These are phyloP conservation scores for Claviceps paspali DNA, from an alignment of 2,329 filamentous ascomycete genomes.

Conservation along the genomic window DNA sequence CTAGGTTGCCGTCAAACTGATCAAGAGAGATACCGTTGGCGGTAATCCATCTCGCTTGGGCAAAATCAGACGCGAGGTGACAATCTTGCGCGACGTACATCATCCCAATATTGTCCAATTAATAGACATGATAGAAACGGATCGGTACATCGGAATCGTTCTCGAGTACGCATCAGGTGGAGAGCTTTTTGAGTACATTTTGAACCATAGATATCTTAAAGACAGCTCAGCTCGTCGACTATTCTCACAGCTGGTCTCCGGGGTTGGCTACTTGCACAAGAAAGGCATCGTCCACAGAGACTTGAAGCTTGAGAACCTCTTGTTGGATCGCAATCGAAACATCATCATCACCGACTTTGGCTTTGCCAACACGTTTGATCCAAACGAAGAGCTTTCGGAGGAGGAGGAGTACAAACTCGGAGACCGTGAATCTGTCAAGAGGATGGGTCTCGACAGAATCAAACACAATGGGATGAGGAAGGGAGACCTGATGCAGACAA, in stretches of 20 bases:
- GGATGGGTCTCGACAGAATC: slow-evolving; percentile 67
- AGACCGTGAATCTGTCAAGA: slow-evolving; percentile 79
- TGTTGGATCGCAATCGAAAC: slow-evolving; percentile 91
- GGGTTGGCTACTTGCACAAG: slow-evolving; percentile 94
- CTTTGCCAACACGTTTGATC: slow-evolving; percentile 94
- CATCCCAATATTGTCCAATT: slow-evolving; percentile 95
- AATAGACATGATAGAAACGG: slow-evolving; percentile 97
- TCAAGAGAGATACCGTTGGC: slow-evolving; percentile 79
- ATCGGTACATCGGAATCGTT: slow-evolving; percentile 94
- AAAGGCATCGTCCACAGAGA: slow-evolving; percentile 97
- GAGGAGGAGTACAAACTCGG: slow-evolving; percentile 79
- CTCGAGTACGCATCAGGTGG: slow-evolving; percentile 96
- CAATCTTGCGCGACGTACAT: slow-evolving; percentile 72
- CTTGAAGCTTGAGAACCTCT: slow-evolving; percentile 86
- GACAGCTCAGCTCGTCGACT: slow-evolving; percentile 79
- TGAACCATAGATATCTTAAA: slow-evolving; percentile 92
- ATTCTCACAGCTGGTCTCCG: slow-evolving; percentile 90
- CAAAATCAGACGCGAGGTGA: slow-evolving; percentile 95
- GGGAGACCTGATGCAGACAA: slow-evolving; percentile 97
- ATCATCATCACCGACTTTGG: slow-evolving; percentile 99
- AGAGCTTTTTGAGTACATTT: slow-evolving; percentile 94
- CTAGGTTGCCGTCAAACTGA: slow-evolving; percentile 92
- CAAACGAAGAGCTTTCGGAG: slow-evolving; percentile 71
- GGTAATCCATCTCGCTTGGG: slow-evolving; percentile 77
- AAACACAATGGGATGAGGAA: slow-evolving; percentile 62